Evolutionary conservation across 495 filamentous ascomycete genomes (phyloP), one percentile per base, ranked within the genome.

Genomic region (Talaromyces nanjingensis): DNA sequence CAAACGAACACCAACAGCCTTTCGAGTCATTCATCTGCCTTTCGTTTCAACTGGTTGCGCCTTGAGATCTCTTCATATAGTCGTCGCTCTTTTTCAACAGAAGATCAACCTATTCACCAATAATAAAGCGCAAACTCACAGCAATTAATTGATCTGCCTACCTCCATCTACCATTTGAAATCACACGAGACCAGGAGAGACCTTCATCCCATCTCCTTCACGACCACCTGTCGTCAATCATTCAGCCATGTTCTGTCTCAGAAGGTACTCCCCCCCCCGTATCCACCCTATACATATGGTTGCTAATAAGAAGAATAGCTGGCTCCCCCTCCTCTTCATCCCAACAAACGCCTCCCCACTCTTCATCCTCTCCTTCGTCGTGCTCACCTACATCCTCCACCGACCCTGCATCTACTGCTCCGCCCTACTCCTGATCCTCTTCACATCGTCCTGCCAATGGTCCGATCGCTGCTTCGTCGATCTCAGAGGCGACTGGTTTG

Each of bases 351-450:
- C 90, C 62, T 91, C 87, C 59, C 88, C 88, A 7, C 86, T 90
- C 65, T 94, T 96, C 79, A 91, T 96, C 67, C 85, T 93, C 74
- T 87, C 93, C 71, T 96, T 94, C 81, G 90, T 96, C 76, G 78
- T 92, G 66, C 87, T 90, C 69, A 96, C 91, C 68, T 96, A 96
- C 78, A 87, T 93, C 72, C 86, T 96, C 66, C 92, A 93, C 72
- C 85, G 91, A 62, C 91, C 91, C 63, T 96, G 91, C 78, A 84
- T 93, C 69, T 92, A 96, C 83, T 96, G 91, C 81, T 93, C 91
- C 62, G 83, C 91, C 63, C 87, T 96, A 33, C 90, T 96, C 62
- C 79, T 96, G 65, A 90, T 93, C 63, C 88, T 96, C 66, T 96
- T 96, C 79, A 80, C 87, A 55, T 93, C 90, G 16, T 93, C 90